Conservation (phyloP, 140 eudicot genomes). For the Ambrosia hybrid region DNA sequence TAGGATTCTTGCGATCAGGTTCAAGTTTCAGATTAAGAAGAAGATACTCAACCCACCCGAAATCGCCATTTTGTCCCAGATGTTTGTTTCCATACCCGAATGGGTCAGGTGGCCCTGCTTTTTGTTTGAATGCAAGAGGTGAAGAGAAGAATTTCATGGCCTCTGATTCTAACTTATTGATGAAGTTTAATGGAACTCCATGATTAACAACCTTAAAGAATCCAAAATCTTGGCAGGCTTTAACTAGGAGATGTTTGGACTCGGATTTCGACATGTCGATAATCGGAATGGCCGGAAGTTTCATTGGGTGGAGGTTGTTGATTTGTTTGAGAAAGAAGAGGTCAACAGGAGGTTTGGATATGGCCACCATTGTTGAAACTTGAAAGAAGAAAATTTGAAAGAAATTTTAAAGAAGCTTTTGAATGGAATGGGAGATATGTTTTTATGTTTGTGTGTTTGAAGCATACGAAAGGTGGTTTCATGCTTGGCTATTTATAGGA, state of each 20-base stretch:
- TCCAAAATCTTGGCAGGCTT: constrained; percentile 74
- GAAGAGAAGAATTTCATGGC: constrained; percentile 58
- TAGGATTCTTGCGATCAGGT: constrained; percentile 27
- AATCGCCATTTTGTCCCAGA: constrained; percentile 65
- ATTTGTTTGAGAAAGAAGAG: constrained; percentile 32
- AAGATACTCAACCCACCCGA: constrained; percentile 77
- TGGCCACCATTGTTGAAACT: constrained; percentile 51
- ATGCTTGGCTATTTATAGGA: constrained; percentile 11
- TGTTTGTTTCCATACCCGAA: constrained; percentile 66
- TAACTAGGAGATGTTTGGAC: constrained; percentile 49
- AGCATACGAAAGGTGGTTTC: constrained; percentile 15
- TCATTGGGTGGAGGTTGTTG: constrained; percentile 3
- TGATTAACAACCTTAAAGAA: constrained; percentile 73
- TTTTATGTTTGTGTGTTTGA: constrained; percentile 9
- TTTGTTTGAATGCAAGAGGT: constrained; percentile 44
- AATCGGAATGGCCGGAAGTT: constrained; percentile 44
- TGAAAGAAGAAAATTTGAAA: not conserved
- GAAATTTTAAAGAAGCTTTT: not conserved
- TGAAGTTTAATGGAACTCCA: constrained; percentile 46
- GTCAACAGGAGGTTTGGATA: constrained; percentile 51
- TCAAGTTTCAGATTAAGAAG: constrained; percentile 44
- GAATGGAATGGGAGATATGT: not conserved
- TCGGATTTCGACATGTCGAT: constrained; percentile 67
- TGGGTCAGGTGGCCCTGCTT: constrained; percentile 60
- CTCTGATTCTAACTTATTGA: constrained; percentile 48